Conservation (phyloP, 176 grass and related monocot species). For the Aegilops speltoides region DNA sequence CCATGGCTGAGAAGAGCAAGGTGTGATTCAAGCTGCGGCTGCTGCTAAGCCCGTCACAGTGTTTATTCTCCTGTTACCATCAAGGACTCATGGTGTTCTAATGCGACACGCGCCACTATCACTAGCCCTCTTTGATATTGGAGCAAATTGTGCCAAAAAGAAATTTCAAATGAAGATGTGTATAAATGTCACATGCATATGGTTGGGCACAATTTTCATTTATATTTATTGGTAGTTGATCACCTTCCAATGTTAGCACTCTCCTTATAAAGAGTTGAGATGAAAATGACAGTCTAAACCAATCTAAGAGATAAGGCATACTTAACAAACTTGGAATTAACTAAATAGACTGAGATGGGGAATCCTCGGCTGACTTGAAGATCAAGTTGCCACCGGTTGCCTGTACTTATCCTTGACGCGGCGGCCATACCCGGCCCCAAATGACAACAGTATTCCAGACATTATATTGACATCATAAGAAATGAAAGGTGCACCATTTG, state of each 20-base stretch:
- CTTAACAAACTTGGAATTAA: slow-evolving; percentile 4
- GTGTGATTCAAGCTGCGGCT: background rate
- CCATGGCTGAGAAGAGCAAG: slow-evolving; percentile 6
- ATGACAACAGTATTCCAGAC: background rate
- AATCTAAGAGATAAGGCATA: slow-evolving; percentile 1
- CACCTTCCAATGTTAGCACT: background rate
- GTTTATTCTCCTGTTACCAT: background rate
- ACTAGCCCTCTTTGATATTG: background rate
- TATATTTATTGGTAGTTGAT: background rate
- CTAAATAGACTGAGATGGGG: background rate
- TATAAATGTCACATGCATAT: background rate
- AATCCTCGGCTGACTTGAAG: background rate
- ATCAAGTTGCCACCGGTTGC: background rate
- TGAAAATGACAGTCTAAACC: background rate
- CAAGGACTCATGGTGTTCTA: slow-evolving; percentile 3
- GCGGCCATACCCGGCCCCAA: background rate
- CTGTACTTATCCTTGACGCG: background rate
- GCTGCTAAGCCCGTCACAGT: background rate
- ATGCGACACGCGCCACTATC: background rate
- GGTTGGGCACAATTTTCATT: background rate
- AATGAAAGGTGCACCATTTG: background rate
- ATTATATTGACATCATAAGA: background rate
- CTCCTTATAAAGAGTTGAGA: background rate
- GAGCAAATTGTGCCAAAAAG: background rate
- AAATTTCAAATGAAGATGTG: background rate